Evolutionary conservation across 768 basidiomycete species (phyloP), one percentile per base, ranked within the genome.

Genomic region (Boletellus emodensis): DNA sequence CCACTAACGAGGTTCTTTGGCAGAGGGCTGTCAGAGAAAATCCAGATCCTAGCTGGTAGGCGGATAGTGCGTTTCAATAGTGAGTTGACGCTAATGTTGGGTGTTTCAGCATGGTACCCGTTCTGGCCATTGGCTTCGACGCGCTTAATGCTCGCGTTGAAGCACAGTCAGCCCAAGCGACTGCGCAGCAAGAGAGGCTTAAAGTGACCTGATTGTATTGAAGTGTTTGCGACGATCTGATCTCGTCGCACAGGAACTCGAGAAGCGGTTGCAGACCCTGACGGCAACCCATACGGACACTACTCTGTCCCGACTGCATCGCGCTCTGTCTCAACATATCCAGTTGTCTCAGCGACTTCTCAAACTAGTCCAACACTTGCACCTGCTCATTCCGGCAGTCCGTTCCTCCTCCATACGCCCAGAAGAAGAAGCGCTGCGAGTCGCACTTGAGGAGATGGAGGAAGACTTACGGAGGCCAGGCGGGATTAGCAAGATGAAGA

Each of bases 21-120:
- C 80, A 86, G 60, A 85, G 85, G 62, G 90, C 90, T 7, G 71
- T 82, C 1, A 72, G 80, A 44, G 90, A 91, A 62, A 93, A 92
- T 57, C 91, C 91, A 0, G 87, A 92, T 70, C 79, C 87, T 2
- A 80, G 76, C 44, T 84, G 87, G 89, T 91, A 57, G 22, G 53
- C 54, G 39, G 30, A 32, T 36, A 11, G 5, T 35, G 37, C 12
- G 8, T 24, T 39, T 46, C 11, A 41, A 49, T 17, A 13, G 35
- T 17, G 20, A 18, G 24, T 40, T 32, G 10, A 36, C 40, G 33
- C 44, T 48, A 44, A 54, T 12, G 37, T 56, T 36, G 14, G 13
- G 14, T 39, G 35, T 55, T 54, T 30, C 53, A 91, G 90, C 56
- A 75, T 88, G 48, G 87, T 91, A 0, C 88, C 89, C 1, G 90